Conservation (phyloP, 164 flowering plant genomes). For the Stephania cephalantha region DNA sequence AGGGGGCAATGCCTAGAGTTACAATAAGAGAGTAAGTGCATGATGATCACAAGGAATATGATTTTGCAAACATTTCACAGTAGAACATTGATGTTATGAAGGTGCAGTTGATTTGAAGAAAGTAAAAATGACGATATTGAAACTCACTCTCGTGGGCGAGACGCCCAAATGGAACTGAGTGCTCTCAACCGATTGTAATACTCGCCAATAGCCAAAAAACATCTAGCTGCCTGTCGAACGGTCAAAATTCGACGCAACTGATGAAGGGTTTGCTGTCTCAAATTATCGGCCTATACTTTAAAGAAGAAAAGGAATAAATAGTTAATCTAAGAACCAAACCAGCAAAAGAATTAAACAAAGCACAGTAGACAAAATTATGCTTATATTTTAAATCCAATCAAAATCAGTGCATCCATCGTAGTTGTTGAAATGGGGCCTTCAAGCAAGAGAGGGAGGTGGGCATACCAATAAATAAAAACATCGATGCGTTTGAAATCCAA, state of each 20-base stretch:
- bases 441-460: constrained; percentile 13
- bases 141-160: constrained; percentile 92
- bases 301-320: not conserved
- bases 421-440: constrained; percentile 7
- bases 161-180: constrained; percentile 86
- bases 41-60: not conserved
- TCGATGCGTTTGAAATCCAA: constrained; percentile 24
- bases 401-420: not conserved
- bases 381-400: not conserved
- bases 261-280: constrained; percentile 93
- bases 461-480: constrained; percentile 16
- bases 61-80: not conserved
- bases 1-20: not conserved
- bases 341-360: not conserved
- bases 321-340: not conserved
- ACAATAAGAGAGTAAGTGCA: not conserved
- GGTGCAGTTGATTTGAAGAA: not conserved
- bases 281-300: constrained; percentile 72
- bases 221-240: constrained; percentile 78
- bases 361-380: constrained; percentile 8
- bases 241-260: constrained; percentile 75
- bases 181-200: constrained; percentile 83
- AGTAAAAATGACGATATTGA: not conserved
- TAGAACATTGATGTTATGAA: not conserved
- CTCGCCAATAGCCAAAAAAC: constrained; percentile 86